phyloP scores from a whole-genome alignment of 2,329 filamentous ascomycete genomes.

The Aureobasidium pullulans region DNA sequence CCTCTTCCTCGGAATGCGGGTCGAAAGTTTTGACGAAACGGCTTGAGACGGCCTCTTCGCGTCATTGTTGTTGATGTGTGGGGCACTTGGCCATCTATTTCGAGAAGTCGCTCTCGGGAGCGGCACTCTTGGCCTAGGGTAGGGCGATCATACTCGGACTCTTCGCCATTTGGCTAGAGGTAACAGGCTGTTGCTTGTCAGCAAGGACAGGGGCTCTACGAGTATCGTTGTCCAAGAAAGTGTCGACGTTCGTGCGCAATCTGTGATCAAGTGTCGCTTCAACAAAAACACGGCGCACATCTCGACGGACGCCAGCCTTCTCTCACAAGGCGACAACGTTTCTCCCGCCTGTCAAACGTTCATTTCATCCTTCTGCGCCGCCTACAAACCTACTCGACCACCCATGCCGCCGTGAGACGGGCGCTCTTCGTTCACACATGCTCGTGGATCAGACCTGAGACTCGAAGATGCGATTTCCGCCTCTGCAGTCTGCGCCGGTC shows the following conservation, averaged over 20 bases:
- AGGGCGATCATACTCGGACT: background rate
- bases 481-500: background rate
- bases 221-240: background rate
- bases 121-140: background rate
- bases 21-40: no score
- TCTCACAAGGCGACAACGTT: background rate
- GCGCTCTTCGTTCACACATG: background rate
- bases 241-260: no score
- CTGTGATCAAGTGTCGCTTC: no score
- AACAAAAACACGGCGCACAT: background rate
- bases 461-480: background rate
- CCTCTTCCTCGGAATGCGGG: no score
- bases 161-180: background rate
- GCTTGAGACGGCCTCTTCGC: background rate
- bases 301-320: background rate
- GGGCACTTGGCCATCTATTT: no score
- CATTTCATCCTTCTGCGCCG: background rate
- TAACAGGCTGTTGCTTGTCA: background rate
- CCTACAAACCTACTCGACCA: background rate
- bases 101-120: no score
- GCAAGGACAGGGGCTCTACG: background rate
- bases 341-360: background rate
- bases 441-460: constrained; percentile 9
- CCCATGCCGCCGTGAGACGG: constrained; percentile 10
- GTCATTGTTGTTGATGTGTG: background rate